Evolutionary conservation across 2,329 filamentous ascomycete genomes (phyloP).

Genomic region (Bipolaris bicolor): DNA sequence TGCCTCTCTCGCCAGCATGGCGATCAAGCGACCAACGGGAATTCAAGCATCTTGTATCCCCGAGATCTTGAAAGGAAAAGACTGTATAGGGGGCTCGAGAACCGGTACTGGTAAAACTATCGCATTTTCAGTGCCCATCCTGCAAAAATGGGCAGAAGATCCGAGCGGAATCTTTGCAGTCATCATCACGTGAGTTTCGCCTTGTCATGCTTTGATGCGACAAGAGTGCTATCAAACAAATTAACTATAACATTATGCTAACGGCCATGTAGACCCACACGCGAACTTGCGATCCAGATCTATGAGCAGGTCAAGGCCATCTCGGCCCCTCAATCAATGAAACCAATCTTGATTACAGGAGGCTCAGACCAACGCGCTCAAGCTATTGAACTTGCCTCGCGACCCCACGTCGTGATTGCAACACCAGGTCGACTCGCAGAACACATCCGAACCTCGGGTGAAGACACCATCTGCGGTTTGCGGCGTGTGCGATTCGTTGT

Average conservation of each 20-base stretch:
- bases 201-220: not conserved
- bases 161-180: constrained; percentile 90
- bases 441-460: constrained; percentile 88
- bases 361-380: constrained; percentile 92
- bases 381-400: constrained; percentile 78
- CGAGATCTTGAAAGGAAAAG: constrained; percentile 85
- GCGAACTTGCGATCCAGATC: constrained; percentile 93
- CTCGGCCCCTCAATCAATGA: constrained; percentile 83
- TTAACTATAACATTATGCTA: not conserved
- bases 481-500: constrained; percentile 83
- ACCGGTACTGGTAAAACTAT: constrained; percentile 98
- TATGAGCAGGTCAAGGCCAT: constrained; percentile 96
- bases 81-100: constrained; percentile 90
- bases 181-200: constrained; percentile 72
- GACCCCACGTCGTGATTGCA: constrained; percentile 91
- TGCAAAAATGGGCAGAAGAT: constrained; percentile 92
- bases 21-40: constrained; percentile 85
- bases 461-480: constrained; percentile 86
- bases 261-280: constrained; percentile 40
- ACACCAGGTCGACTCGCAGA: constrained; percentile 90
- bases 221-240: not conserved
- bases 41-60: constrained; percentile 95
- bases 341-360: constrained; percentile 87
- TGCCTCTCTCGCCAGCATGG: constrained; percentile 74
- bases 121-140: constrained; percentile 90